Evolutionary conservation across 2,329 filamentous ascomycete species (phyloP), one percentile per base, ranked within the genome.

Genomic region (Colletotrichum theobromicola): DNA sequence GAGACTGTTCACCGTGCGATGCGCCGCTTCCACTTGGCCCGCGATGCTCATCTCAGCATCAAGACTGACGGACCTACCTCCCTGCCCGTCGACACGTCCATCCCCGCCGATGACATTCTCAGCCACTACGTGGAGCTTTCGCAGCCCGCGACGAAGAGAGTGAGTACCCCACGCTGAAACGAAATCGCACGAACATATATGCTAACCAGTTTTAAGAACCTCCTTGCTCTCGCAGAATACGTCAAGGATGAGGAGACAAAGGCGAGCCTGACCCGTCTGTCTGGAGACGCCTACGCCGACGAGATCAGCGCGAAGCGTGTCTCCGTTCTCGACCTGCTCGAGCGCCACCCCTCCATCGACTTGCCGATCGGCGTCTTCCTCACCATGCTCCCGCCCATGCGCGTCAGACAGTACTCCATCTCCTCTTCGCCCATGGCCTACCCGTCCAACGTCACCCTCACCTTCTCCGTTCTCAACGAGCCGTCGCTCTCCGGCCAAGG

Each of bases 81-180:
- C 1, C 85, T 93, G 10, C 92, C 92, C 0, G 88, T 88, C 0
- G 85, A 87, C 42, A 83, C 84, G 2, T 88, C 90, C 0, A 86
- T 94, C 5, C 90, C 92, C 1, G 92, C 92, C 0, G 86, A 87
- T 24, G 90, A 92, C 73, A 85, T 95, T 0, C 87, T 96, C 6
- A 88, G 90, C 2, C 91, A 91, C 0, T 95, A 95, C 75, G 90
- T 95, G 2, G 94, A 96, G 82, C 87, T 96, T 2, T 89, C 89
- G 5, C 93, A 94, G 78, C 93, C 93, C 0, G 93, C 93, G 2
- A 95, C 93, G 6, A 94, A 92, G 82, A 90, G 92, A 70, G 89
- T 88, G 83, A 65, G 30, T 63, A 85, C 12, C 80, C 84, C 0
- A 21, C 35, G 42, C 10, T 7, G 53, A 65, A 4, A 74, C 8